Base-by-base conservation (phyloP, 139 green algal genomes). In the Spirogloea muscicola region DNA sequence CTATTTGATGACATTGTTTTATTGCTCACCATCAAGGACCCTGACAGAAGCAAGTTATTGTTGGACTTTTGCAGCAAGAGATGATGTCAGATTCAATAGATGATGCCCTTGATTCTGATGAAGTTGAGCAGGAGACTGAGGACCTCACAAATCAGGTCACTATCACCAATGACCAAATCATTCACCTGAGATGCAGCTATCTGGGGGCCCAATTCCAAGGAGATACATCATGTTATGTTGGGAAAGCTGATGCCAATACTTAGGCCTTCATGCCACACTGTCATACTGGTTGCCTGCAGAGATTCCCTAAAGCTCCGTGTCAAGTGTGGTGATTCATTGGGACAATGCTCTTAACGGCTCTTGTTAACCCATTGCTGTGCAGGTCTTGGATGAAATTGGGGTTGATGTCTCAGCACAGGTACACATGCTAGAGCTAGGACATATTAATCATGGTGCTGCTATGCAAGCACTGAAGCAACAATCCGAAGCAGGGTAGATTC, bases 301-400 rank as follows among this genome's bases (percentile, higher is more conserved):
- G 46, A 21, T n/a, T 55, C n/a, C 21, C n/a, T 55, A 31, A 21
- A 55, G 46, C 21, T n/a, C 10, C 43, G 10, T 51, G 43, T 51
- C 10, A 51, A 51, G n/a, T n/a, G n/a, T n/a, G n/a, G n/a, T n/a
- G n/a, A n/a, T n/a, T n/a, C n/a, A 51, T 13, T 51, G 43, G 13
- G 10, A 51, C 43, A 10, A 25, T 10, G 43, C 43, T 51, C 43
- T 51, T n/a, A n/a, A n/a, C n/a, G n/a, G n/a, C 43, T 44, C 55
- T 64, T 16, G 9, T 16, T 64, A 16, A 10, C 13, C 13, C 31
- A 9, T 10, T 9, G 10, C 13, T 64, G 55, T 41, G 59, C 59
- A 68, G 65, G 31, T 76, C 38, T 38, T 78, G 57, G 70, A 78
- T 64, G 70, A 78, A 48, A 78, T 78, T 43, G 70, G 70, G 21